Percentiles rank a stretch among this genome's conserved stretches.
Evolutionary conservation across 805 yeast genomes (phyloP).

Genomic region (Schizosaccharomyces cryophilus): DNA sequence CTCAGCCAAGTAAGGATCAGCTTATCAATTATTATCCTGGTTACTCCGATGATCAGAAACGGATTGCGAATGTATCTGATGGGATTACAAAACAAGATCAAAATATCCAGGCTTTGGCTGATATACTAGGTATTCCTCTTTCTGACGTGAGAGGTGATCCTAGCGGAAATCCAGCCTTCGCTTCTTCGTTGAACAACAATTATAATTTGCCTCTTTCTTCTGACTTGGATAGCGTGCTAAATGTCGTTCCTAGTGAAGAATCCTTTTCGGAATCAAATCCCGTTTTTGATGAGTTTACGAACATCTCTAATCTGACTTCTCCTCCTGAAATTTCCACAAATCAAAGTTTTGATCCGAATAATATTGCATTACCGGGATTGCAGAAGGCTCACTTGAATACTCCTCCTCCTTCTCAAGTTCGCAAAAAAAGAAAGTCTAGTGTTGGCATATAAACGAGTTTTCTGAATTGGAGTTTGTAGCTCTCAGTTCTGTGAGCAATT

Average conservation of each 20-base stretch:
- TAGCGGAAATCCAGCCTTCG: background rate
- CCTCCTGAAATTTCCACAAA: background rate
- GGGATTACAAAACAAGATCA: conserved; percentile 1
- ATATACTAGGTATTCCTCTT: background rate
- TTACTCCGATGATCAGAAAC: background rate
- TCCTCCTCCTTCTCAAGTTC: background rate
- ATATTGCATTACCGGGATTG: background rate
- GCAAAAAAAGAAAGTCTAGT: background rate
- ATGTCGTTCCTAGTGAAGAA: background rate
- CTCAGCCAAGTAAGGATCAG: background rate
- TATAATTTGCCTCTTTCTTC: background rate
- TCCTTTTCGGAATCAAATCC: background rate
- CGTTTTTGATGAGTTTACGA: conserved; percentile 1
- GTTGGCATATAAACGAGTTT: background rate
- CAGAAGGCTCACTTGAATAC: background rate
- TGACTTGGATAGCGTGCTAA: background rate
- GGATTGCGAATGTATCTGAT: background rate
- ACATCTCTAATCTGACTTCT: background rate
- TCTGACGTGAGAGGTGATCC: background rate
- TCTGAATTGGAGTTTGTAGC: too few relatives aligned
- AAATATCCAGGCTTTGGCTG: background rate
- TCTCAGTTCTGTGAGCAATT: too few relatives aligned
- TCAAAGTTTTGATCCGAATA: background rate
- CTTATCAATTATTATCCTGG: background rate
- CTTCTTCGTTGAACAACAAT: background rate